Percentiles rank a stretch among this genome's conserved stretches.
These are phyloP conservation scores for Talaromyces amestolkiae DNA, from an alignment of 2,329 filamentous ascomycete species.

Conservation along the genomic window DNA sequence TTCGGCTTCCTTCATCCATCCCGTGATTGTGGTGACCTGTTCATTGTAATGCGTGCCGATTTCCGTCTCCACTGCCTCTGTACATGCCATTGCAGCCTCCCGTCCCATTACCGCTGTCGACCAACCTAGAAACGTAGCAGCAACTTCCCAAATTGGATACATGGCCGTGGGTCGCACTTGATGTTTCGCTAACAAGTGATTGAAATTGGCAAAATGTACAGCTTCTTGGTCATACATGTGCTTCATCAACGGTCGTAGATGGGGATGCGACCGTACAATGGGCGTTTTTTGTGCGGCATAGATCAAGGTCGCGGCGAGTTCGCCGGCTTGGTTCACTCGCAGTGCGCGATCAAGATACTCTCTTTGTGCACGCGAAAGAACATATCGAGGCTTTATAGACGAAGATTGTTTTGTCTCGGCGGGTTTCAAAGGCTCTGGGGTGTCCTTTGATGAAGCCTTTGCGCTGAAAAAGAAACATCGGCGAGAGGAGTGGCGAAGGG, in stretches of 20 bases:
- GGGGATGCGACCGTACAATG: conserved; percentile 75
- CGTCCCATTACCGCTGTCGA: conserved; percentile 82
- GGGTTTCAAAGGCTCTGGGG: conserved; percentile 11
- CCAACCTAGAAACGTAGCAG: conserved; percentile 83
- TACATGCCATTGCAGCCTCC: conserved; percentile 97
- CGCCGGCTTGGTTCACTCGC: conserved; percentile 94
- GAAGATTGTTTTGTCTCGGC: not conserved
- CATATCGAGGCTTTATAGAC: conserved; percentile 43
- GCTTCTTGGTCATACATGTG: conserved; percentile 99
- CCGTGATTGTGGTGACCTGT: conserved; percentile 77
- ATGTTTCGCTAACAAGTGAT: conserved; percentile 75
- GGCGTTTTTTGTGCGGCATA: conserved; percentile 84
- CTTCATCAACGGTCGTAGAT: conserved; percentile 84
- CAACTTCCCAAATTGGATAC: conserved; percentile 82
- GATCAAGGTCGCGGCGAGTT: conserved; percentile 93
- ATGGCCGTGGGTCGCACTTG: conserved; percentile 88
- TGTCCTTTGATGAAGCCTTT: conserved; percentile 30
- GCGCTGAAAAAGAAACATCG: conserved; percentile 17
- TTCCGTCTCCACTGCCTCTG: conserved; percentile 96
- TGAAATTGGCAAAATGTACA: conserved; percentile 82
- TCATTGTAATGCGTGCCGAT: conserved; percentile 95
- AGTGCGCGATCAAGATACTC: conserved; percentile 76
- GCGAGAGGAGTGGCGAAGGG: conserved; percentile 27
- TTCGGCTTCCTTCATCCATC: conserved; percentile 77
- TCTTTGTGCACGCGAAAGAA: conserved; percentile 67